Base-by-base conservation (phyloP, 225 moss, liverwort and hornwort genomes). In the Pseudisothecium myosuroides region DNA sequence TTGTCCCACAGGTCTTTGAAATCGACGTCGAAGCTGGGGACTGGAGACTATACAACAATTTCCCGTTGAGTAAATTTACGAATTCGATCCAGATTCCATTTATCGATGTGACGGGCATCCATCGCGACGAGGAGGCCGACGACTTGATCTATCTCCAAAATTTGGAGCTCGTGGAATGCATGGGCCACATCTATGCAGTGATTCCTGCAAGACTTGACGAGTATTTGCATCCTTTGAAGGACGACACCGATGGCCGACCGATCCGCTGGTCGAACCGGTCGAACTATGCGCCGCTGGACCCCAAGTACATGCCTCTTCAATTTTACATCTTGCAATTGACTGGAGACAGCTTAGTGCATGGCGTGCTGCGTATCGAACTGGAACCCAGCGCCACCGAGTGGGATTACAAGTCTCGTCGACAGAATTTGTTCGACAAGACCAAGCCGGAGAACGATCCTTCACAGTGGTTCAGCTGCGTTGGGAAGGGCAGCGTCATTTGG, bases 41-140 rank as follows among this genome's bases (percentile, higher is more conserved):
- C 11, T 84, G 84, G 84, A 69, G 39, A 56, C 69, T 1, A 31
- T 13, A 14, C 37, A 41, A 10, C 4, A 9, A 10, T 5, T 15
- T 84, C 14, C 41, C 11, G 2, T 19, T 84, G 11, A 2, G 4
- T 14, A 56, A 56, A n/a, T 12, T 9, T 29, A 31, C 1, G 41
- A 22, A 61, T 18, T 14, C 14, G 45, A 54, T 54, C 54, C 54
- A 17, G 54, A 81, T 81, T 61, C 43, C 60, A 43, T 43, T 61
- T 14, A 6, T 20, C 12, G 32, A 43, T 43, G 43, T 61, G 32
- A 61, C 29, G 14, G 32, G 45, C 81, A 2, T 3, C 36, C 5
- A 2, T 5, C 1, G 5, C 8, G 7, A 21, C 8, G 20, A 34
- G 14, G 14, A 13, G 8, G 10, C 22, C 2, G 12, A 23, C 12